These are phyloP conservation scores for Aspergillus alliaceus DNA, from an alignment of 2,329 filamentous ascomycete species.

Conservation along the genomic window DNA sequence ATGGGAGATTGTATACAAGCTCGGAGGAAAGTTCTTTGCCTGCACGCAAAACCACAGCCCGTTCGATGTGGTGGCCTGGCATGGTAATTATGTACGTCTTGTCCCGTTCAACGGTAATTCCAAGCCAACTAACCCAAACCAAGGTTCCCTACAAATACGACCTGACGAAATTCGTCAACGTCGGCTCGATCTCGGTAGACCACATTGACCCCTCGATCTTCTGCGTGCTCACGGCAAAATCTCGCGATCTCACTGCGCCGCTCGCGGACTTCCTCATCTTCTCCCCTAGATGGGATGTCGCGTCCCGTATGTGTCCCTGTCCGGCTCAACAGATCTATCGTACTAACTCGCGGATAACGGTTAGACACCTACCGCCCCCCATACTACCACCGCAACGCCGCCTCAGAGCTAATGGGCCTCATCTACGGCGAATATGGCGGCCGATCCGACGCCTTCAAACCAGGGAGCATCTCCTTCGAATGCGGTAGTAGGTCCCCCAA, in stretches of 20 bases:
- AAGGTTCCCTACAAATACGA: conserved; percentile 45
- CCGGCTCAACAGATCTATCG: background rate
- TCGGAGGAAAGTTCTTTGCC: conserved; percentile 60
- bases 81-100: conserved; percentile 58
- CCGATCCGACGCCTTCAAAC: conserved; percentile 35
- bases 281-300: conserved; percentile 41
- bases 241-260: conserved; percentile 33
- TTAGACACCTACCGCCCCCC: conserved; percentile 42
- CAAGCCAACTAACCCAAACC: background rate
- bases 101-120: background rate
- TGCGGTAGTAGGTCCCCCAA: conserved; percentile 28
- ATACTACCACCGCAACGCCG: conserved; percentile 45
- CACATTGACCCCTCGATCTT: conserved; percentile 45
- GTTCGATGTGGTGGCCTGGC: conserved; percentile 72
- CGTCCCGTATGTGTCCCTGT: conserved; percentile 30
- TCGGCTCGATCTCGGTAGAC: conserved; percentile 41
- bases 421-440: conserved; percentile 37
- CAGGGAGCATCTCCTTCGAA: conserved; percentile 37
- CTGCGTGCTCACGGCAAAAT: conserved; percentile 42
- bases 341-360: background rate
- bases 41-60: conserved; percentile 65
- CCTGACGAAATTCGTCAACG: conserved; percentile 41
- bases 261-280: conserved; percentile 42
- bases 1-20: conserved; percentile 62
- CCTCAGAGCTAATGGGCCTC: conserved; percentile 41